Percentiles rank a stretch among this genome's conserved stretches.
phyloP scores from a whole-genome alignment of 805 yeast species.

The Yamadazyma sp. region DNA sequence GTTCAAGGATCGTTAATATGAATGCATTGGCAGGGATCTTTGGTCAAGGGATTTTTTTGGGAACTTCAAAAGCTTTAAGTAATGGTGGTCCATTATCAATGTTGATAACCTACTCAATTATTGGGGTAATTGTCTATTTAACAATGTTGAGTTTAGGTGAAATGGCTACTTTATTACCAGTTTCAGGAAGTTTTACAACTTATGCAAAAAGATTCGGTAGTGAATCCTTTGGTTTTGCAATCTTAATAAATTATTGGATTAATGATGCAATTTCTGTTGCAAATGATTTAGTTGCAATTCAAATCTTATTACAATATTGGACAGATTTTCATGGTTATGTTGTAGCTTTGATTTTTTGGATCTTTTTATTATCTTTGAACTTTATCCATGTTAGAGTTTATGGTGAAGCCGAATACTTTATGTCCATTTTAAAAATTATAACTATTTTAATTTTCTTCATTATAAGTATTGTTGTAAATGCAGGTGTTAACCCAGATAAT shows the following conservation, averaged over 20 bases:
- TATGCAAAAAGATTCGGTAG: slow-evolving; percentile 49
- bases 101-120: slow-evolving; percentile 31
- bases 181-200: slow-evolving; percentile 52
- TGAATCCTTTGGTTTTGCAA: slow-evolving; percentile 51
- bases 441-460: slow-evolving; percentile 58
- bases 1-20: slow-evolving; percentile 30
- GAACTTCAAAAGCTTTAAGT: slow-evolving; percentile 29
- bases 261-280: slow-evolving; percentile 50
- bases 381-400: slow-evolving; percentile 37
- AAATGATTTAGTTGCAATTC: slow-evolving; percentile 46
- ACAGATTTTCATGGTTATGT: slow-evolving; percentile 49
- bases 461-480: slow-evolving; percentile 52
- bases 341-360: slow-evolving; percentile 53
- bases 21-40: slow-evolving; percentile 36
- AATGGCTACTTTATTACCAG: slow-evolving; percentile 54
- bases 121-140: slow-evolving; percentile 45
- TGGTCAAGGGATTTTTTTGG: slow-evolving; percentile 33
- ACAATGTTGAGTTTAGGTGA: slow-evolving; percentile 56
- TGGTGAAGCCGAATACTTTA: slow-evolving; percentile 41
- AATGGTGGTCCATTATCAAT: slow-evolving; percentile 33
- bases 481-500: slow-evolving; percentile 51
- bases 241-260: slow-evolving; percentile 49
- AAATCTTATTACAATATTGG: slow-evolving; percentile 47
- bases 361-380: slow-evolving; percentile 41
- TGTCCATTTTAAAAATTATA: slow-evolving; percentile 41